Conservation (phyloP, 305 asterid species). For the Rubia tinctorum region DNA sequence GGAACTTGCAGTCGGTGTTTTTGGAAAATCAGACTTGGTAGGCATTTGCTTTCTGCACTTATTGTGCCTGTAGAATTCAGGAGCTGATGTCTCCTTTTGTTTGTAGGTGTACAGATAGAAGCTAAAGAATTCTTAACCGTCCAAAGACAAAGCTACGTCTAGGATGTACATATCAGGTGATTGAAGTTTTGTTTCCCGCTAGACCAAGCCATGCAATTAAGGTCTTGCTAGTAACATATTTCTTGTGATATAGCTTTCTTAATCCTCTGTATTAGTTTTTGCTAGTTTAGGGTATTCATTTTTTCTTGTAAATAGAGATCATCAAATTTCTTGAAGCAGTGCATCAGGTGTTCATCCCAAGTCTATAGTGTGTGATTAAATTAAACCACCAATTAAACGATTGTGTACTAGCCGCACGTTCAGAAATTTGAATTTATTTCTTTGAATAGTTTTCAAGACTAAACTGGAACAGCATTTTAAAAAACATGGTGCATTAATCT, state of each 20-base stretch:
- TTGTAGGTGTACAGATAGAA: conserved; percentile 24
- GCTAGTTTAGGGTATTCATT: not conserved
- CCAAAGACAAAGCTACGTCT: conserved; percentile 8
- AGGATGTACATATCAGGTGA: conserved; percentile 18
- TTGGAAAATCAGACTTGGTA: not conserved
- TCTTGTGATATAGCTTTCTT: not conserved
- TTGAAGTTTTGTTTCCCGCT: not conserved
- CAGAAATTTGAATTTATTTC: not conserved
- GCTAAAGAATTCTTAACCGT: conserved; percentile 9
- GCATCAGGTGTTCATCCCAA: not conserved
- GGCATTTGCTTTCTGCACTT: not conserved
- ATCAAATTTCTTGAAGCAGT: conserved; percentile 17
- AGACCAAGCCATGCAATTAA: conserved; percentile 20
- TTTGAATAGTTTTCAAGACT: not conserved
- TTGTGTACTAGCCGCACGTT: not conserved
- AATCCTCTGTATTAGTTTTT: not conserved
- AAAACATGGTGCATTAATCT: not conserved
- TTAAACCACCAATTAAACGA: too few species aligned
- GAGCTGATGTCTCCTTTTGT: not conserved
- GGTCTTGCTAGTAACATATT: conserved; percentile 20
- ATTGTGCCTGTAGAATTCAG: not conserved
- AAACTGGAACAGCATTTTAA: not conserved
- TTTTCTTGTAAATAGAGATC: conserved; percentile 20
- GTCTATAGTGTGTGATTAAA: too few species aligned
- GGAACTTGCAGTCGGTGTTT: not conserved